Percentiles rank a stretch among this genome's conserved stretches.
These are phyloP conservation scores for Trametes sp. DNA, from an alignment of 1,284 basidiomycete genomes.

Conservation along the genomic window DNA sequence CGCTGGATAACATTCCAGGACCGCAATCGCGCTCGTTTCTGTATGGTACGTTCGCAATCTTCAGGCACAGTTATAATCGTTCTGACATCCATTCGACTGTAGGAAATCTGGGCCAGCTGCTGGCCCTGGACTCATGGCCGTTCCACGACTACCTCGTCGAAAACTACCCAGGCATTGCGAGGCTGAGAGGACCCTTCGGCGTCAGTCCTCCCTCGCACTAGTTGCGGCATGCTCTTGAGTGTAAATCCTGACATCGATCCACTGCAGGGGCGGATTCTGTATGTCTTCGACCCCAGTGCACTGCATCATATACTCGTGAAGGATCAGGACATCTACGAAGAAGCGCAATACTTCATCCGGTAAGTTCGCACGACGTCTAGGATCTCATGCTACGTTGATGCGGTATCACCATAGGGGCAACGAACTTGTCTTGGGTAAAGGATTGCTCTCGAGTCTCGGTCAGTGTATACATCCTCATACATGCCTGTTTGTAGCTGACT, in stretches of 20 bases:
- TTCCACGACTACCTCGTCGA: conserved; percentile 11
- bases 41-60: background rate
- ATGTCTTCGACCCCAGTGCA: conserved; percentile 20
- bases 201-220: background rate
- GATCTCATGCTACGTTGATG: too few relatives aligned
- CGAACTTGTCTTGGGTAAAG: conserved; percentile 1
- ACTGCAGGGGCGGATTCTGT: conserved; percentile 12
- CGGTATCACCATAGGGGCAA: conserved; percentile 1
- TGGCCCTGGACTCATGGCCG: conserved; percentile 13
- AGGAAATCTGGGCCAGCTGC: conserved; percentile 16
- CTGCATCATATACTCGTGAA: conserved; percentile 25
- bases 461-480: background rate
- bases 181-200: conserved; percentile 13
- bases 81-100: too few relatives aligned
- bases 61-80: background rate
- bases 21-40: conserved; percentile 1
- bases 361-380: background rate
- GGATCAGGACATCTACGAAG: conserved; percentile 24
- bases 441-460: conserved; percentile 13
- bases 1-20: conserved; percentile 8
- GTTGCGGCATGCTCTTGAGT: too few relatives aligned
- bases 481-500: too few relatives aligned
- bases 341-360: conserved; percentile 6
- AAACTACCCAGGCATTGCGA: conserved; percentile 11
- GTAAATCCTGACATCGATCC: background rate